phyloP scores from a whole-genome alignment of 108 stramenopile species.

The Mayamaea pseudoterrestris region DNA sequence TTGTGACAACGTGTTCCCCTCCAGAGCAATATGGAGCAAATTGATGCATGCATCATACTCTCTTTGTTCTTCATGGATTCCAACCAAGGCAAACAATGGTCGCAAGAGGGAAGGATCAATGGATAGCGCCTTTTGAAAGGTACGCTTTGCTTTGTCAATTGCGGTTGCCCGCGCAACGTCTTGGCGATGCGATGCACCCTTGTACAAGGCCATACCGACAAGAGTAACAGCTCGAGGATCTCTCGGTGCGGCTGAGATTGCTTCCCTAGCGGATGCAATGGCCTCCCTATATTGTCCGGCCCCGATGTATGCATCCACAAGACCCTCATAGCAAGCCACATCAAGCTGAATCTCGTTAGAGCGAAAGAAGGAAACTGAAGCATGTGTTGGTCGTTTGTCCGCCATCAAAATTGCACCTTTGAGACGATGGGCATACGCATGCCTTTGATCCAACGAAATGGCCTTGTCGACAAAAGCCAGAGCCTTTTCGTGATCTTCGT shows the following conservation, averaged over 20 bases:
- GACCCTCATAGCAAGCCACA: constrained; percentile 61
- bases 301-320: constrained; percentile 68
- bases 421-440: constrained; percentile 61
- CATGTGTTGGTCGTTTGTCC: constrained; percentile 62
- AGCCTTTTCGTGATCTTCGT: constrained; percentile 61
- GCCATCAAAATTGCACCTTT: constrained; percentile 59
- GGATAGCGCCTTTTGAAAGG: constrained; percentile 56
- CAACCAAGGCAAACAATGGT: constrained; percentile 60
- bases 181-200: constrained; percentile 16
- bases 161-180: constrained; percentile 23
- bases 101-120: constrained; percentile 52
- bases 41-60: constrained; percentile 51
- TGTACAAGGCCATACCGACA: constrained; percentile 66
- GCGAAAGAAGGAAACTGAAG: constrained; percentile 60
- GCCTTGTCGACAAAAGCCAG: constrained; percentile 68
- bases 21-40: constrained; percentile 46
- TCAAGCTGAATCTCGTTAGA: constrained; percentile 63
- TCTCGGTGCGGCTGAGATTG: constrained; percentile 51
- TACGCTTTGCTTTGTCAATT: constrained; percentile 62
- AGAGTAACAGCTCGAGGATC: constrained; percentile 70
- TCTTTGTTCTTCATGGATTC: constrained; percentile 43
- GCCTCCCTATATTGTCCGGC: constrained; percentile 67
- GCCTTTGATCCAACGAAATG: constrained; percentile 57
- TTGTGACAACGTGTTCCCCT: constrained; percentile 25
- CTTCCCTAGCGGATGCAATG: constrained; percentile 69